Evolutionary conservation across 2,329 filamentous ascomycete genomes (phyloP).

Genomic region (Zarea fungicola): DNA sequence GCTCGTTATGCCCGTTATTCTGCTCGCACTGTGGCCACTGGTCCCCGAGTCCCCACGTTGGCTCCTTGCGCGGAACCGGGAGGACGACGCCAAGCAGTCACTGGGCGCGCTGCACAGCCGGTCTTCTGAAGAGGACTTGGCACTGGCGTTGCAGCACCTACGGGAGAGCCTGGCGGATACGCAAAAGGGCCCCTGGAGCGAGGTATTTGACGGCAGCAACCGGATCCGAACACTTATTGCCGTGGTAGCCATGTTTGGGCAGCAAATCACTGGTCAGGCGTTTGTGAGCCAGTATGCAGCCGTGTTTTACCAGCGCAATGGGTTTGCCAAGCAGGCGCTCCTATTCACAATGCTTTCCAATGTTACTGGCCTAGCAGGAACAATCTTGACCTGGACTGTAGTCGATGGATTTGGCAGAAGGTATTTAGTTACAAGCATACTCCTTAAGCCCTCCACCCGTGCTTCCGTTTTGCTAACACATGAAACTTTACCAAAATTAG

Average conservation of each 20-base stretch:
- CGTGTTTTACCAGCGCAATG: constrained; percentile 25
- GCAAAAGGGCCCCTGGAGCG: constrained; percentile 19
- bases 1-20: constrained; percentile 33
- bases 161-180: constrained; percentile 15
- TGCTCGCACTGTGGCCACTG: constrained; percentile 30
- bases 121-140: constrained; percentile 22
- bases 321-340: constrained; percentile 20
- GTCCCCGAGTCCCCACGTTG: constrained; percentile 43
- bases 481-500: neutral
- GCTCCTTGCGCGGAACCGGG: constrained; percentile 32
- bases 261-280: constrained; percentile 28
- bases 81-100: constrained; percentile 28
- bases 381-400: constrained; percentile 19
- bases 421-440: no score
- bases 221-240: constrained; percentile 20
- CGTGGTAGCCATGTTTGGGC: constrained; percentile 24
- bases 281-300: constrained; percentile 24
- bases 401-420: constrained; percentile 21
- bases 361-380: constrained; percentile 12
- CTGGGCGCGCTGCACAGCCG: constrained; percentile 27
- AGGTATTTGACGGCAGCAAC: constrained; percentile 20
- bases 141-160: constrained; percentile 19
- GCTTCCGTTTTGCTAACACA: neutral
- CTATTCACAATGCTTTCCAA: constrained; percentile 21
- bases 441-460: no score